These are phyloP conservation scores for Cymodocea nodosa DNA, from an alignment of 116 monocot species.

Conservation along the genomic window DNA sequence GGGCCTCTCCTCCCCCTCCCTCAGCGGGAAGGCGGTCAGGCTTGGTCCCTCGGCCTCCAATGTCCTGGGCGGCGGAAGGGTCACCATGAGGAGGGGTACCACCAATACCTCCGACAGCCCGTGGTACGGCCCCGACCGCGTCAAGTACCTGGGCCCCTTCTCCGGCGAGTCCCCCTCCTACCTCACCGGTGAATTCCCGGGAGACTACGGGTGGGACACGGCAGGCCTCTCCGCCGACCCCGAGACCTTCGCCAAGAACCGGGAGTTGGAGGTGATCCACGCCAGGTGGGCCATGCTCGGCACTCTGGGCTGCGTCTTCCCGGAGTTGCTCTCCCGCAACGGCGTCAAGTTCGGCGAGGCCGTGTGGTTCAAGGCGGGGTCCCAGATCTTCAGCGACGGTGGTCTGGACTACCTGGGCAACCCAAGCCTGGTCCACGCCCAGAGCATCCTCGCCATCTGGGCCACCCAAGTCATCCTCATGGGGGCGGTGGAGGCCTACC, in stretches of 20 bases:
- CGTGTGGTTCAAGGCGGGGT: too few relatives aligned
- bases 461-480: conserved; percentile 52
- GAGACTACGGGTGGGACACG: too few relatives aligned
- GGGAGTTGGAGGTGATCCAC: too few relatives aligned
- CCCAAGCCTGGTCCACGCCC: conserved; percentile 55
- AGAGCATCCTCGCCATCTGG: conserved; percentile 73
- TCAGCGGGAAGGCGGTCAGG: conserved; percentile 24
- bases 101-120: too few relatives aligned
- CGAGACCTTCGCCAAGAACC: too few relatives aligned
- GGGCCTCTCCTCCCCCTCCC: conserved; percentile 26
- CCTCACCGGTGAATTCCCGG: conserved; percentile 53
- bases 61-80: conserved; percentile 28
- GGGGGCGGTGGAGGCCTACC: conserved; percentile 72
- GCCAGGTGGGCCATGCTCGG: too few relatives aligned
- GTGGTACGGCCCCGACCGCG: too few relatives aligned
- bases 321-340: too few relatives aligned
- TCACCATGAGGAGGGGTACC: conserved; percentile 29
- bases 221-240: too few relatives aligned
- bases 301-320: conserved; percentile 41
- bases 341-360: too few relatives aligned
- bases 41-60: conserved; percentile 10
- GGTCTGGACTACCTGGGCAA: conserved; percentile 66
- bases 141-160: conserved; percentile 71
- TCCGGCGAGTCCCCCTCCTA: conserved; percentile 69
- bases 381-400: conserved; percentile 74